Evolutionary conservation across 106 monocot genomes (phyloP).

Genomic region (Posidonia australis): DNA sequence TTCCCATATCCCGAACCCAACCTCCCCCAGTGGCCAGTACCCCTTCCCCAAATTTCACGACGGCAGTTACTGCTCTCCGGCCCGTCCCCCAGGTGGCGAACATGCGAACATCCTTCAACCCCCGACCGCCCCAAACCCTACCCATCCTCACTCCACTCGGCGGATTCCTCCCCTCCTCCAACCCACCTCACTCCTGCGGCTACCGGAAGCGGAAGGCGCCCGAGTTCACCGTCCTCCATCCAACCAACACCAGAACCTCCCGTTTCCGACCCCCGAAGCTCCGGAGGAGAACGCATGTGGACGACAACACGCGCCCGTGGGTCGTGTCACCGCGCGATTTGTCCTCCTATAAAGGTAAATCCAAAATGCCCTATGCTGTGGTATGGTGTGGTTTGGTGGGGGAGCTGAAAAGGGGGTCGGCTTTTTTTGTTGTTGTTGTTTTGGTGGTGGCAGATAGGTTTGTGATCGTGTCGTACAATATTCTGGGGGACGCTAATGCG

Average conservation of each 20-base stretch:
- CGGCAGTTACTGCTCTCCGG: too few species aligned
- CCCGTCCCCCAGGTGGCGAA: too few species aligned
- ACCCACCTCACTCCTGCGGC: not conserved
- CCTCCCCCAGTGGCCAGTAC: too few species aligned
- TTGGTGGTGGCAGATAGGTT: conserved; percentile 32
- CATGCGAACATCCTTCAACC: too few species aligned
- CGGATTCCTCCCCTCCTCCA: too few species aligned
- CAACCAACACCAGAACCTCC: not conserved
- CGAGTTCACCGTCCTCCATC: not conserved
- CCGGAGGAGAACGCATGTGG: conserved; percentile 2
- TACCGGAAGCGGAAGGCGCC: not conserved
- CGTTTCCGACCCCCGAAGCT: not conserved
- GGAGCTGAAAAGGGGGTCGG: not conserved
- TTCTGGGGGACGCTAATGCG: conserved; percentile 47
- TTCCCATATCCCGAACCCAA: too few species aligned
- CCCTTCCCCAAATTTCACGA: too few species aligned
- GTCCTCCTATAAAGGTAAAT: conserved; percentile 24
- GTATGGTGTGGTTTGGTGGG: not conserved
- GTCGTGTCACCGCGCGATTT: conserved; percentile 23
- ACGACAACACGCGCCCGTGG: conserved; percentile 18
- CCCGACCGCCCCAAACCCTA: too few species aligned
- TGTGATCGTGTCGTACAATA: conserved; percentile 46
- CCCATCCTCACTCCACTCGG: too few species aligned
- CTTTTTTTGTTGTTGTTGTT: not conserved
- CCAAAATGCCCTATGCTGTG: not conserved